Conservation (phyloP, 75 land plant species). For the Selaginella tamariscina region DNA sequence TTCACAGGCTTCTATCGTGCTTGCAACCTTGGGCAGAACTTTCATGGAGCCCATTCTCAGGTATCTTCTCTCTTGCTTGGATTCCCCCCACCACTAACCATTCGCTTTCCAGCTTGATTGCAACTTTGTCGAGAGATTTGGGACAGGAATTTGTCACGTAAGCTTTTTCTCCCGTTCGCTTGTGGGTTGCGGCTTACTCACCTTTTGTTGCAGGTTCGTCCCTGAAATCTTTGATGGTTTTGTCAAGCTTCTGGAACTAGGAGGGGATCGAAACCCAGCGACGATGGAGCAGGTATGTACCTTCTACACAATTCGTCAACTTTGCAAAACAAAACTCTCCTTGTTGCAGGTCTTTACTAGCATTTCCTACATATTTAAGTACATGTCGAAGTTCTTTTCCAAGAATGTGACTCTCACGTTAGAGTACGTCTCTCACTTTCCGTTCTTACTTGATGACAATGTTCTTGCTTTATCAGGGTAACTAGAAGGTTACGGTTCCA, state of each 20-base stretch:
- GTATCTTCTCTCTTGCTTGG: conserved; percentile 18
- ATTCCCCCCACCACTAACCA: no score
- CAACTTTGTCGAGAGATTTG: conserved; percentile 68
- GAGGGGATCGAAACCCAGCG: conserved; percentile 82
- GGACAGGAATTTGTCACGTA: conserved; percentile 69
- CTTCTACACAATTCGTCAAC: neutral
- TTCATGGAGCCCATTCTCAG: conserved; percentile 79
- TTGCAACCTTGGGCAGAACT: conserved; percentile 44
- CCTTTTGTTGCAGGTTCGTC: conserved; percentile 38
- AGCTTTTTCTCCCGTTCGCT: conserved; percentile 18
- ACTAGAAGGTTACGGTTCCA: conserved; percentile 56
- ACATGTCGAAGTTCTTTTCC: conserved; percentile 59
- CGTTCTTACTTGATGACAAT: neutral
- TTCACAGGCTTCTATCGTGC: conserved; percentile 47
- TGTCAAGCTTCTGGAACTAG: conserved; percentile 42
- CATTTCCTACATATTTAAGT: conserved; percentile 69
- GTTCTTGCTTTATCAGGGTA: conserved; percentile 26
- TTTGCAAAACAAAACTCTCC: neutral
- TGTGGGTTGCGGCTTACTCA: neutral
- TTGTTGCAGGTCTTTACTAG: conserved; percentile 63
- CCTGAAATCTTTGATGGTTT: conserved; percentile 33
- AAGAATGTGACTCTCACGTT: conserved; percentile 39
- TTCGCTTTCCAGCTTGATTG: conserved; percentile 46
- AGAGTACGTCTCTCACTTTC: conserved; percentile 33
- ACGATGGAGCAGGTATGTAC: conserved; percentile 61